Evolutionary conservation across 2,329 filamentous ascomycete genomes (phyloP), one percentile per base, ranked within the genome.

Genomic region (Fusarium multiceps): DNA sequence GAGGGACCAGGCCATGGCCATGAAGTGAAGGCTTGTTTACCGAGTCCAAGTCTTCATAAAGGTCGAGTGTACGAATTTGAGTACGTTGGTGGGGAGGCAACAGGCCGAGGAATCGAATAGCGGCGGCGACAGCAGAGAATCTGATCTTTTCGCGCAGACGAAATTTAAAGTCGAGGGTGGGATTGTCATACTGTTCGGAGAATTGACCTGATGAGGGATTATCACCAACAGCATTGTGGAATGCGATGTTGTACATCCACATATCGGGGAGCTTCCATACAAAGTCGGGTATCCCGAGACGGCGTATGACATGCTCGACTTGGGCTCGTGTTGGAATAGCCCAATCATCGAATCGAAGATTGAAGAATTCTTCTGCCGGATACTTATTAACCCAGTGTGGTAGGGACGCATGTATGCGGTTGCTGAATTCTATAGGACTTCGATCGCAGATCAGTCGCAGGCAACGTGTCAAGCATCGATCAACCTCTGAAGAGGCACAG

Each of bases 121-220:
- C 61, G 1, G 14, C 32, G 7, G 71, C 50, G 0, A 57, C 25
- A 6, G 72, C 72, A 4, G 69, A 73, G 18, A 69, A 72, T 4
- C 37, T 16, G 0, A 54, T 23, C 30, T 54, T 66, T 6, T 69
- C 65, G 0, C 60, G 58, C 7, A 27, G 16, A 3, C 61, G 59
- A 2, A 7, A 1, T 1, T 2, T 7, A 7, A 42, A 59, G 3
- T 41, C 14, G 3, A 34, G 1, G 3, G 27, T 34, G 6, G 50
- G 56, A 1, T 59, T 6, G 8, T 20, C 27, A 2, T 23, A 40
- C 14, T 55, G 28, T 7, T 34, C 11, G 4, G 18, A 37, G 2
- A 37, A 37, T 0, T 37, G 34, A 1, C 34, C 34, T 37, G 18
- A 10, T n/a, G 18, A 37, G 3, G 34, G 34, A 7, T 37, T 37